These are phyloP conservation scores for Starmerella roubikii DNA, from an alignment of 805 yeast genomes.

Conservation along the genomic window DNA sequence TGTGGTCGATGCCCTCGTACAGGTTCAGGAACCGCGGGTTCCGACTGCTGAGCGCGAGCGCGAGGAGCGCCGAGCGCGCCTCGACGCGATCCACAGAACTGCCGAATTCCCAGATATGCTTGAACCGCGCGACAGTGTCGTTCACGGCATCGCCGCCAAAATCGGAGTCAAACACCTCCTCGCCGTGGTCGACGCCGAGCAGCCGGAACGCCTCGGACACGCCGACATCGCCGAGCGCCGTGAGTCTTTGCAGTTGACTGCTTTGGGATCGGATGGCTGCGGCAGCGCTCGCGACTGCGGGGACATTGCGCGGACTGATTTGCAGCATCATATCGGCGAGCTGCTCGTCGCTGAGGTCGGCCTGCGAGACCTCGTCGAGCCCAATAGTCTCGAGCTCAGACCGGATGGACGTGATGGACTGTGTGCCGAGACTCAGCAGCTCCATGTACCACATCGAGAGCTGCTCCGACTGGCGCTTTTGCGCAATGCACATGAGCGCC, in stretches of 20 bases:
- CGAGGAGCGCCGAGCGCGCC: conserved; percentile 7
- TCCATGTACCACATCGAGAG: conserved; percentile 34
- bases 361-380: conserved; percentile 14
- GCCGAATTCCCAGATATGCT: conserved; percentile 2
- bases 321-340: conserved; percentile 9
- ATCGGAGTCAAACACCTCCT: background rate
- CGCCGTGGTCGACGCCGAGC: background rate
- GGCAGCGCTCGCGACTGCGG: conserved; percentile 1
- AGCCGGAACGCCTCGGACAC: background rate
- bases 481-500: conserved; percentile 39
- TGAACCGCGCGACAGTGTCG: conserved; percentile 4
- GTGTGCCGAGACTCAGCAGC: conserved; percentile 37
- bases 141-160: background rate
- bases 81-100: conserved; percentile 1
- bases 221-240: background rate
- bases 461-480: conserved; percentile 35
- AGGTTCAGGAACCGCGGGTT: conserved; percentile 1
- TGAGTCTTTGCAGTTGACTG: background rate
- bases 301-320: background rate
- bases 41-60: conserved; percentile 7
- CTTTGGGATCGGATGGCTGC: conserved; percentile 3
- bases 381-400: conserved; percentile 30
- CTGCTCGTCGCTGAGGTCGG: conserved; percentile 10
- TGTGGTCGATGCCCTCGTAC: conserved; percentile 3
- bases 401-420: conserved; percentile 38